These are phyloP conservation scores for Nephelium lappaceum DNA, from an alignment of 345 rosid species.

Conservation along the genomic window DNA sequence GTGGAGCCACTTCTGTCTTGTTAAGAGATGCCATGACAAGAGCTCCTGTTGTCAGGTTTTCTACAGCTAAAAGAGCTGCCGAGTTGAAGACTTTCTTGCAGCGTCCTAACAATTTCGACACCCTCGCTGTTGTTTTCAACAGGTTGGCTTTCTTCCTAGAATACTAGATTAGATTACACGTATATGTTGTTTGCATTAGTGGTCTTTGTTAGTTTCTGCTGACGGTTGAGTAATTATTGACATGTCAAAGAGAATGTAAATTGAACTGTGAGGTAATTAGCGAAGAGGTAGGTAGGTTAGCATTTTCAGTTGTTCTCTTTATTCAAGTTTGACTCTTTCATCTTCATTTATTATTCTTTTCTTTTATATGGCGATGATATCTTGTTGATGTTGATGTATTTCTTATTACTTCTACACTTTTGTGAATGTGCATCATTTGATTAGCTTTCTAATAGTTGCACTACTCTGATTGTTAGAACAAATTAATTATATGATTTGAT, in stretches of 20 bases:
- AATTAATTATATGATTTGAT: too few species aligned
- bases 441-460: too few species aligned
- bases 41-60: constrained; percentile 53
- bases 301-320: background rate
- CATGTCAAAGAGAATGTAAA: background rate
- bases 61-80: constrained; percentile 45
- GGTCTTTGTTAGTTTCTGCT: too few species aligned
- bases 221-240: too few species aligned
- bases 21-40: constrained; percentile 51
- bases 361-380: background rate
- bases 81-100: constrained; percentile 40
- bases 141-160: constrained; percentile 18
- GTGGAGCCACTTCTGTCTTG: constrained; percentile 41
- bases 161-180: too few species aligned
- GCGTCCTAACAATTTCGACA: constrained; percentile 46
- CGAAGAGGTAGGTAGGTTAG: too few species aligned
- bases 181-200: too few species aligned
- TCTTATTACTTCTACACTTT: background rate
- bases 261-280: too few species aligned
- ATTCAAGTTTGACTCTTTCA: background rate
- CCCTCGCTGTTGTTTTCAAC: constrained; percentile 41
- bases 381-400: background rate
- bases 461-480: too few species aligned
- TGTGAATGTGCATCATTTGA: too few species aligned
- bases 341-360: background rate